Evolutionary conservation across 192 early-diverging fungal species (phyloP), one percentile per base, ranked within the genome.

Genomic region (Coemansia reversa): DNA sequence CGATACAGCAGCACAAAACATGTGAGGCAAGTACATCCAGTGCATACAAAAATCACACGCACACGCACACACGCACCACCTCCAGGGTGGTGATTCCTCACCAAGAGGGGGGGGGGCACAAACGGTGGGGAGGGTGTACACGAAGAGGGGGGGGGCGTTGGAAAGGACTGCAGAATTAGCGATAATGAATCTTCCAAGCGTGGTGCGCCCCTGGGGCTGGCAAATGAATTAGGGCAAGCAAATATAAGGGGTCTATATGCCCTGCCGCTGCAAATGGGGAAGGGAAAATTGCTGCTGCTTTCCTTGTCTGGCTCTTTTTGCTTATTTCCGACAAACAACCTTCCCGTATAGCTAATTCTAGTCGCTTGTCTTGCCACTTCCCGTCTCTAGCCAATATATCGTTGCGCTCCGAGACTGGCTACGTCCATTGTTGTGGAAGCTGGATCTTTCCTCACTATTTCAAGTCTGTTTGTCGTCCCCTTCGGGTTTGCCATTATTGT

Each of bases 151-250:
- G 64, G 63, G 42, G 63, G 62, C 48, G 49, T 14, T 24, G 27
- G 33, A 66, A 62, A 55, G 42, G n/a, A 49, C 47, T 71, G 69
- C 69, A 69, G 75, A 55, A 68, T 64, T 67, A 61, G 62, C 66
- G 69, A 68, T 60, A 68, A 71, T 72, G 75, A 71, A 65, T 72
- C 75, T 68, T n/a, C 49, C 60, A 23, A 65, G 72, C 33, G 70
- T 33, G 52, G 47, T 70, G 68, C 39, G 57, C 55, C 72, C 57
- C 56, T 55, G 60, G 61, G 63, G 63, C 74, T 55, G 63, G 62
- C 66, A 74, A 74, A 74, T 74, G 66, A 74, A 74, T 64, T 65
- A 23, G 51, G 45, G 66, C 35, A 6, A 54, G 48, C 51, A 65
- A 42, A 71, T 65, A 65, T n/a, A 60, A 65, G 66, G 51, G 45